A percentile compares a stretch with the other conserved stretches of the same genome.
Conservation (phyloP, 495 filamentous ascomycete genomes). For the Lichina pygmaea region DNA sequence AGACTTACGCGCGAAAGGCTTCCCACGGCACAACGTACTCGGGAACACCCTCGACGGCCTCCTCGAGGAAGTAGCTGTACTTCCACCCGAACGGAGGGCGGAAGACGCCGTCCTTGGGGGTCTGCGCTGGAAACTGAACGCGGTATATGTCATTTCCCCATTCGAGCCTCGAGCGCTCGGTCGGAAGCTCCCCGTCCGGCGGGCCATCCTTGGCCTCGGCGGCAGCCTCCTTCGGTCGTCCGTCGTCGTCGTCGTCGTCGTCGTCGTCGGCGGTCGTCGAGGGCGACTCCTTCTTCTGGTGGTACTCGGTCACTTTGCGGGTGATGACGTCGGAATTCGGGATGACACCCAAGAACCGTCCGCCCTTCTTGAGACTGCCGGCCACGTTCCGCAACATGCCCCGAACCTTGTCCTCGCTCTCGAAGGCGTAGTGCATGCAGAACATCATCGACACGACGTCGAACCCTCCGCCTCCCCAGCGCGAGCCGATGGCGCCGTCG, state of each 20-base stretch:
- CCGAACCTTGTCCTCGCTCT: slow-evolving; percentile 63
- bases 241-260: slow-evolving; percentile 6
- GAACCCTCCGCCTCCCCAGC: slow-evolving; percentile 55
- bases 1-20: slow-evolving; percentile 51
- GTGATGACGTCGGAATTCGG: slow-evolving; percentile 78
- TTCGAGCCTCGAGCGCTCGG: slow-evolving; percentile 29
- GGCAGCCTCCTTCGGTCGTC: background rate
- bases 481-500: slow-evolving; percentile 27
- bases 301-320: slow-evolving; percentile 30
- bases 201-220: slow-evolving; percentile 5
- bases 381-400: slow-evolving; percentile 87
- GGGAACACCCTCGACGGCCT: slow-evolving; percentile 85
- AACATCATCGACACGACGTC: slow-evolving; percentile 98
- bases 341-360: slow-evolving; percentile 76
- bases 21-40: slow-evolving; percentile 99
- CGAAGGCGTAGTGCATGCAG: slow-evolving; percentile 96
- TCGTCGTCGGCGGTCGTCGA: slow-evolving; percentile 9
- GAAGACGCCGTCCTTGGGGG: slow-evolving; percentile 58
- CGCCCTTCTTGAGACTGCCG: slow-evolving; percentile 70
- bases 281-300: slow-evolving; percentile 16
- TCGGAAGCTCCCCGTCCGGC: slow-evolving; percentile 20
- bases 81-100: slow-evolving; percentile 92
- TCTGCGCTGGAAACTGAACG: slow-evolving; percentile 59
- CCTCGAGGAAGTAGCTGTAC: slow-evolving; percentile 84
- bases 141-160: slow-evolving; percentile 89